Base-by-base conservation (phyloP, 2,329 filamentous ascomycete genomes). In the Colletotrichum sp. region DNA sequence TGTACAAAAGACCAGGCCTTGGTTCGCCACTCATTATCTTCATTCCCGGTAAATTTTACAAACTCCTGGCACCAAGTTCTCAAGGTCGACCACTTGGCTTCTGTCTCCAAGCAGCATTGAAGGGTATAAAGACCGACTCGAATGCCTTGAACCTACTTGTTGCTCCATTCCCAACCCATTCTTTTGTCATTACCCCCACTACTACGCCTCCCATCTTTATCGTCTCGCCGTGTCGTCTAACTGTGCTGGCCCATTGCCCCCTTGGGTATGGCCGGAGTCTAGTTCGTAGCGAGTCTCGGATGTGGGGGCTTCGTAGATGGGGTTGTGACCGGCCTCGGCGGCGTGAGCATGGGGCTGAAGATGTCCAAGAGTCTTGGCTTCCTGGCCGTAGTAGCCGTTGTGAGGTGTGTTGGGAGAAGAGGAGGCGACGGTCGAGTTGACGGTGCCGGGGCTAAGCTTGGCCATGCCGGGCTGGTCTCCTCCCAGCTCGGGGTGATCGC, bases 261-360 rank as follows among this genome's bases (percentile, higher is more conserved):
- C 67, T 12, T 49, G 28, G 26, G n/a, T 7, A 10, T 28, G 52
- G 3, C 68, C 68, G 12, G 71, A 69, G 52, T 76, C 75, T n/a
- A 76, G 16, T 30, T 76, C 75, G 32, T 75, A 76, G 4, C 72
- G 71, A 26, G 59, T 34, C 6, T 76, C 75, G 15, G 44, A 52
- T 24, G 30, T 32, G 13, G 75, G 75, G 4, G 75, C 75, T 65
- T 76, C 75, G 39, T 75, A 75, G 30, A 76, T 71, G 5, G 65
- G 75, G 16, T 36, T 74, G 21, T 72, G 12, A 5, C 62, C 66
- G 21, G 75, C 75, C 26, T 76, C 71, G 16, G 75, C 71, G 2
- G 71, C 66, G 49, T 76, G 57, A 2, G 66, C 24, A 24, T 74
- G 75, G 6, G 75, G 71, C 28, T 76, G 75, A 52, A 70, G 30